These are phyloP conservation scores for Malassezia slooffiae DNA, from an alignment of 1,284 basidiomycete genomes.

Conservation along the genomic window DNA sequence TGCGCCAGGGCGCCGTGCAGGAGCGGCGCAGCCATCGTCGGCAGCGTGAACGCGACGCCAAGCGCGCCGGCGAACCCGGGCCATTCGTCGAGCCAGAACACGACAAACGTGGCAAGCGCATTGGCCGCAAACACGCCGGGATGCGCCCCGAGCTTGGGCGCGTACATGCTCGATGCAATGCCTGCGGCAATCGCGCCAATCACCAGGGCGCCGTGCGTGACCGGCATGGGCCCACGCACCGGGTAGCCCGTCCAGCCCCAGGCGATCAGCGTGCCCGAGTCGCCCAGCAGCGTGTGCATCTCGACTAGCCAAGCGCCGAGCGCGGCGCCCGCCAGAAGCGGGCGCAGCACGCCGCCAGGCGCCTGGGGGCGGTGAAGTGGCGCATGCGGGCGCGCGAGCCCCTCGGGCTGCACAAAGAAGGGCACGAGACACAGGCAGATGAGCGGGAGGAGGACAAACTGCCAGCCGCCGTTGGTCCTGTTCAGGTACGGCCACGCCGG, in stretches of 20 bases:
- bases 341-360: constrained; percentile 8
- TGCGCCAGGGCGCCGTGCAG: constrained; percentile 25
- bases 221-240: constrained; percentile 53
- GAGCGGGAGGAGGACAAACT: constrained; percentile 20
- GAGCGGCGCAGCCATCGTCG: constrained; percentile 21
- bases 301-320: constrained; percentile 26
- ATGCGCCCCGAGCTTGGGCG: neutral
- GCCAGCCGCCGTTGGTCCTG: constrained; percentile 33
- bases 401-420: constrained; percentile 10
- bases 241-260: constrained; percentile 90
- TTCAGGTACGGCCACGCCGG: constrained; percentile 39
- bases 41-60: constrained; percentile 57
- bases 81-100: constrained; percentile 60
- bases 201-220: constrained; percentile 62
- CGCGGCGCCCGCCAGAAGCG: constrained; percentile 19
- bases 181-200: constrained; percentile 59
- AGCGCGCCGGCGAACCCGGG: constrained; percentile 63
- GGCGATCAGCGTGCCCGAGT: constrained; percentile 70
- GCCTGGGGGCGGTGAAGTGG: neutral
- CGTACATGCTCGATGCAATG: constrained; percentile 33
- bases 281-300: constrained; percentile 65
- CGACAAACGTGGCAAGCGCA: constrained; percentile 15
- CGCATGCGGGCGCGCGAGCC: neutral
- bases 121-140: neutral
- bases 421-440: constrained; percentile 19